Evolutionary conservation across 2,329 filamentous ascomycete species (phyloP), one percentile per base, ranked within the genome.

Genomic region (Cytospora schulzeri): DNA sequence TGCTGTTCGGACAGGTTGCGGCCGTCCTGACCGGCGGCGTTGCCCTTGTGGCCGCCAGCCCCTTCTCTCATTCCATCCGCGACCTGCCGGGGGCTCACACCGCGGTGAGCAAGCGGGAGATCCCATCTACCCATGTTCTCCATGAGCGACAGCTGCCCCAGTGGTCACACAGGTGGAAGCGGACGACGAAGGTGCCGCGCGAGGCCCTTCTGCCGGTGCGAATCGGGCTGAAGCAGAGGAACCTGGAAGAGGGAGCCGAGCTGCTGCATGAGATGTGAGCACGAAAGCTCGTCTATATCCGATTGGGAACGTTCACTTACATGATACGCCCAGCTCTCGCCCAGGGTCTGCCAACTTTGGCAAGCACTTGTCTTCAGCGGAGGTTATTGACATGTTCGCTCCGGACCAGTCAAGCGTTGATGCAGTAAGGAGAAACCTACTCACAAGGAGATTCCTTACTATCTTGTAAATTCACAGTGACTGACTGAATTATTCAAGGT

Each of bases 311-410:
- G 1, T 19, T 4, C n/a, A 56, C 28, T 35, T 51, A 52, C 11
- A 19, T 15, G n/a, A 8, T n/a, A 35, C 17, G 17, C 29, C 31
- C 33, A 77, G 76, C 68, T 76, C 76, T 3, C 70, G 76, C 54
- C 75, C 76, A 0, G 38, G 64, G 19, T 77, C 76, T 4, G 66
- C 71, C 19, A 77, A 76, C 52, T 80, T 77, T 63, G 78, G 78
- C 15, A 78, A 77, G 58, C 74, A 79, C 63, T 72, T 77, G 65
- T 75, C 75, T 1, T 67, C 74, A 31, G 67, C 73, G 51, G 72
- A 80, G 60, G 73, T 79, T 14, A 69, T 73, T 17, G 73, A 79
- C 15, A 71, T 77, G 60, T 80, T 80, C 60, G 74, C 77, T 12
- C 79, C 78, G 1, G 41, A 69, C 2, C 67, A 71, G 56, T 67